phyloP scores from a whole-genome alignment of 192 early-diverging fungal species.

The Backusella liffmaniae region DNA sequence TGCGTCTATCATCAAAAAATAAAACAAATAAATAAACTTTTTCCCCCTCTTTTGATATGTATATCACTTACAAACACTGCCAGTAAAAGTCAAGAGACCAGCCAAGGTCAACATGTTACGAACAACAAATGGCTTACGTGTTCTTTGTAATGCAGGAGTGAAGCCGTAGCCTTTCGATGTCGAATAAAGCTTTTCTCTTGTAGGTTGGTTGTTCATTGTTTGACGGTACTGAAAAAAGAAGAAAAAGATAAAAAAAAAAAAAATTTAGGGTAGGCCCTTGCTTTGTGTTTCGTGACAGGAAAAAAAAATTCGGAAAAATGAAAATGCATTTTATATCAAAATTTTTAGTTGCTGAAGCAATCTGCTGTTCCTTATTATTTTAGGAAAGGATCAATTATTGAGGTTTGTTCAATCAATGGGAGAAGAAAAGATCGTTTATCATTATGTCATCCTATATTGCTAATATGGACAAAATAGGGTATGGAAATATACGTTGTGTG shows the following conservation, averaged over 20 bases:
- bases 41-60: background rate
- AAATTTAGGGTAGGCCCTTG: background rate
- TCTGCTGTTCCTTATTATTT: too few species aligned
- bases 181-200: conserved; percentile 36
- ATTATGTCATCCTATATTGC: too few species aligned
- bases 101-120: conserved; percentile 50
- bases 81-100: conserved; percentile 49
- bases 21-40: background rate
- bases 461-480: too few species aligned
- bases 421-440: too few species aligned
- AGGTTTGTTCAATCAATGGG: too few species aligned
- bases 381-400: too few species aligned
- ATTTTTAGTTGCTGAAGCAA: too few species aligned
- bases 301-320: background rate
- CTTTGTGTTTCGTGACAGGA: background rate
- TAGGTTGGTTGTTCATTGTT: conserved; percentile 12
- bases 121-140: conserved; percentile 47
- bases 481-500: too few species aligned
- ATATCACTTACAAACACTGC: conserved; percentile 49
- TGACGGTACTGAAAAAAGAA: background rate
- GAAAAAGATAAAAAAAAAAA: conserved; percentile 5
- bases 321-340: background rate
- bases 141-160: conserved; percentile 56
- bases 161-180: conserved; percentile 42
- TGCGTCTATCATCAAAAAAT: conserved; percentile 41